Evolutionary conservation across 2,329 filamentous ascomycete species (phyloP), one percentile per base, ranked within the genome.

Genomic region (Fusarium proliferatum): DNA sequence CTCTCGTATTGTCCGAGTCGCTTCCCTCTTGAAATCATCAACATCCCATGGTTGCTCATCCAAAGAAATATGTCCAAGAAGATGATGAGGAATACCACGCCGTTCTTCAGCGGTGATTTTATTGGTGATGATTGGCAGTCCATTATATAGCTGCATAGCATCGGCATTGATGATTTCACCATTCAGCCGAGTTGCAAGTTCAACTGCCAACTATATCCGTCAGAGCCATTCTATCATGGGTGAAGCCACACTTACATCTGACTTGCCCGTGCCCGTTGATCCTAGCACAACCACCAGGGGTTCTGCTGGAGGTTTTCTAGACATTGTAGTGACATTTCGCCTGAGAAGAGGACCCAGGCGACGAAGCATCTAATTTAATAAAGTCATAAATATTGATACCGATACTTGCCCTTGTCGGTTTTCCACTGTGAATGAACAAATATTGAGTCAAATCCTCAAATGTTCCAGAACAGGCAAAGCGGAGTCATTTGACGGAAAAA

Each of bases 151-250:
- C 81, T 99, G 96, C 95, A 99, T 97, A 43, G 96, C 96, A 86
- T 99, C 96, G 52, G 94, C 94, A 80, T 99, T 99, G 84, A 99
- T 95, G 59, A 99, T 89, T 82, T 99, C 96, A 79, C 97, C 96
- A 81, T 96, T 92, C 83, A 95, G 95, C 28, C 88, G 90, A 46
- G 87, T 87, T 2, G 97, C 96, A 58, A 99, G 85, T 72, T 97
- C 94, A 45, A 99, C 92, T 13, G 96, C 96, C 74, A 98, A 89
- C 95, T 97, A 71, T 11, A 49, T 53, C 7, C 19, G 69, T 68
- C 43, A 71, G 60, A 63, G 12, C 58, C 36, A 56, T 38, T n/a
- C 30, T 33, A 5, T 26, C 26, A 36, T 52, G 30, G 19, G 13
- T 30, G 13, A 30, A 30, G 45, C 45, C 28, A 30, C 56, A 64